These are phyloP conservation scores for Aegilops umbellulata DNA, from an alignment of 176 grass and related monocot genomes.

Conservation along the genomic window DNA sequence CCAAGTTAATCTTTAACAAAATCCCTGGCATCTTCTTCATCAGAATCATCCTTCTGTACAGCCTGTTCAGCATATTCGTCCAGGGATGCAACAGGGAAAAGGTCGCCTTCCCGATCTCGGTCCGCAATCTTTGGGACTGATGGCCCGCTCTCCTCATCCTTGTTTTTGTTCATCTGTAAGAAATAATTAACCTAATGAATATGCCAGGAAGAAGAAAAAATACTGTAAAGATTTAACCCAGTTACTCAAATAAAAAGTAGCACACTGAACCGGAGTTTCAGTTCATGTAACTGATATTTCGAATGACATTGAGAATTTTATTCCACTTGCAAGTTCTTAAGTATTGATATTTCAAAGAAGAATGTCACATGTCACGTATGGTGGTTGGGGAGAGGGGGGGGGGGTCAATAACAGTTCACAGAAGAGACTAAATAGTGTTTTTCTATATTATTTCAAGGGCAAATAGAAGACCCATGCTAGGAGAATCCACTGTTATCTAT, in stretches of 20 bases:
- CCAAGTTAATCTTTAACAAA: constrained; percentile 42
- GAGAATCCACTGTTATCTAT: too few species aligned
- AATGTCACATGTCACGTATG: constrained; percentile 17
- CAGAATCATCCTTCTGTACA: constrained; percentile 44
- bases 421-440: too few species aligned
- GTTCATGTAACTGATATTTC: neutral
- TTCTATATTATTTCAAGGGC: too few species aligned
- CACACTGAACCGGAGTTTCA: neutral
- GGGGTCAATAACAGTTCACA: too few species aligned
- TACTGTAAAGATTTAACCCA: neutral
- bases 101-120: constrained; percentile 69
- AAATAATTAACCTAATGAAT: neutral
- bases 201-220: neutral
- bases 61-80: constrained; percentile 64
- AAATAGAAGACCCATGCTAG: too few species aligned
- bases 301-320: neutral
- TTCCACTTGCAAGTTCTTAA: neutral
- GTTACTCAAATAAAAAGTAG: neutral
- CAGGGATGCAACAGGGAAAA: constrained; percentile 56
- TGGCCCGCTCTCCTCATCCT: constrained; percentile 22
- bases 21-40: constrained; percentile 33
- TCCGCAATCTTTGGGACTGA: constrained; percentile 70
- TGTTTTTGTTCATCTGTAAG: constrained; percentile 75
- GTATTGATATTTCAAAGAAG: neutral
- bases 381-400: neutral